phyloP scores from a whole-genome alignment of 2,329 filamentous ascomycete genomes.

The Fusarium cicatricum region DNA sequence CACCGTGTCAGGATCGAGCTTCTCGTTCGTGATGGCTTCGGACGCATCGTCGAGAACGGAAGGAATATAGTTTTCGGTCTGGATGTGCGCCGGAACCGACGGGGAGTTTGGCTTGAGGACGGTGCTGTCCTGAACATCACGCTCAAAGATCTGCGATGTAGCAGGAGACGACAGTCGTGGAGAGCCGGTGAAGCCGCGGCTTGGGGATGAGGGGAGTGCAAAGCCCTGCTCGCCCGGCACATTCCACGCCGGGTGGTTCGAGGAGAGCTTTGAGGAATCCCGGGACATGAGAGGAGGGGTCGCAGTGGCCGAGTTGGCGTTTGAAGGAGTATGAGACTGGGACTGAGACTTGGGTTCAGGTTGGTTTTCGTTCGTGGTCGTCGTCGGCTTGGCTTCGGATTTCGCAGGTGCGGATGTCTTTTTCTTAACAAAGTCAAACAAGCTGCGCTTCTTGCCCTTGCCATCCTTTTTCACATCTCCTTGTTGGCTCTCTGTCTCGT shows the following conservation, averaged over 20 bases:
- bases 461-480: conserved; percentile 35
- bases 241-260: conserved; percentile 53
- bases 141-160: conserved; percentile 86
- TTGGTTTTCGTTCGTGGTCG: conserved; percentile 15
- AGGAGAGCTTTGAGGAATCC: conserved; percentile 50
- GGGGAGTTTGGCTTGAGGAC: conserved; percentile 75
- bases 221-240: conserved; percentile 54
- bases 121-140: conserved; percentile 86
- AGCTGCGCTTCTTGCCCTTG: conserved; percentile 62
- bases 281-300: conserved; percentile 47
- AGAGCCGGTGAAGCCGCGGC: conserved; percentile 72
- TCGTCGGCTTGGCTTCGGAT: conserved; percentile 19
- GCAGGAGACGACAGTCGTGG: conserved; percentile 82
- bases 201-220: conserved; percentile 69
- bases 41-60: conserved; percentile 91
- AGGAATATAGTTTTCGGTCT: conserved; percentile 93
- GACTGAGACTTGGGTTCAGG: conserved; percentile 20
- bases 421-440: conserved; percentile 70
- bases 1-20: conserved; percentile 85
- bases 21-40: conserved; percentile 87
- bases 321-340: conserved; percentile 45
- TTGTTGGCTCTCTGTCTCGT: conserved; percentile 16
- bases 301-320: conserved; percentile 45
- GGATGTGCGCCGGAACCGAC: conserved; percentile 91
- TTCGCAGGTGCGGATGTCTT: conserved; percentile 48